Evolutionary conservation across 345 rosid species (phyloP), one percentile per base, ranked within the genome.

Genomic region (Turnera subulata): DNA sequence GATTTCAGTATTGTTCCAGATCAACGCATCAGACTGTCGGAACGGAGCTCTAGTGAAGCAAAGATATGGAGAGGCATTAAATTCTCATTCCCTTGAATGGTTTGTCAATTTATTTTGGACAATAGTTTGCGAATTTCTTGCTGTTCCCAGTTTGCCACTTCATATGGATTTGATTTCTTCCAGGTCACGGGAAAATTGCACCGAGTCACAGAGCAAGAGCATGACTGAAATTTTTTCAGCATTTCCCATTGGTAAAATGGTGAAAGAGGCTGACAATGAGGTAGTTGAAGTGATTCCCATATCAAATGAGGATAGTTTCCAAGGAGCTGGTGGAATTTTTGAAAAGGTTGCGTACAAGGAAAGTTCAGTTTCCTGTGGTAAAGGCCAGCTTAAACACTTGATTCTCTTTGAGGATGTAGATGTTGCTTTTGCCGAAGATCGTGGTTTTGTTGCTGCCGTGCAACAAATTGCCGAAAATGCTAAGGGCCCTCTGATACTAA

Each of bases 371-470:
- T 67, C 66, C 47, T 62, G 39, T 64, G 65, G 65, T 56, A 72
- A 37, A 69, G 67, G 61, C 55, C 79, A 69, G 64, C 53, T 78
- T 60, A 86, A 79, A 71, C 78, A 85, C 54, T 80, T 93, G 70
- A 81, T 90, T 74, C 88, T 93, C 62, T 82, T 93, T 46, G 99
- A 93, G 77, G 99, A 93, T 74, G 95, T 93, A 56, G 97, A 93
- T 72, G 68, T 93, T 63, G 57, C 64, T 62, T 90, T 87, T 58
- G 74, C 83, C 32, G 97, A 93, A 67, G 99, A 93, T 66, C 92
- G 92, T 70, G 99, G 99, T 73, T 82, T 93, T 66, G 58, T 87
- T 49, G 62, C 85, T 57, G 85, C 97, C 46, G 77, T 93, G 49
- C 86, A 89, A 76, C 87, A 87, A 63, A 93, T 93, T 74, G 92